Evolutionary conservation across 2,329 filamentous ascomycete genomes (phyloP), one percentile per base, ranked within the genome.

Genomic region (Apiospora marii): DNA sequence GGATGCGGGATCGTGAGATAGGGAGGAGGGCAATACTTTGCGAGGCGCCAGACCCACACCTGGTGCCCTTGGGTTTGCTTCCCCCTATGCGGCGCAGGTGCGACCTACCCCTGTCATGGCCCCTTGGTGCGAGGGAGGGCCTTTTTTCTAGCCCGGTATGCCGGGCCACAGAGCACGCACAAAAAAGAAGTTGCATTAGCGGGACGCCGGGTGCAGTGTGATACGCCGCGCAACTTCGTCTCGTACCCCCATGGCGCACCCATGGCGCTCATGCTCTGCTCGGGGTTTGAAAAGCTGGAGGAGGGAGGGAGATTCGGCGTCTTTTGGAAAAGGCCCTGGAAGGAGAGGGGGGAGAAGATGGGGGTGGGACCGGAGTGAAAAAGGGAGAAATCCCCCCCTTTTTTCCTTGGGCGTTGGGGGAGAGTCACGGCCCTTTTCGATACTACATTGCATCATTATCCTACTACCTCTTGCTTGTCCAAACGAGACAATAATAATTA

Each of bases 31-130:
- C 58, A 64, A 34, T 34, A 64, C 58, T 64, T 64, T 64, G 58
- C 58, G 58, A 64, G 58, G 58, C 16, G 12, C 16, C 34, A 64
- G 58, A 64, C 58, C 58, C 58, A 64, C 58, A 64, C 58, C 58
- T 41, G 19, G 58, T n/a, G n/a, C 37, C 8, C 37, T 41, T 6
- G 5, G 34, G 58, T 41, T 64, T 64, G 58, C 58, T 64, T 22
- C 22, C 58, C 58, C 19, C 34, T 64, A 64, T n/a, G 58, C 58
- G 34, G 58, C 58, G 58, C 34, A 64, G 30, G 58, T n/a, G 34
- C 34, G 24, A 64, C 30, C 58, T n/a, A n/a, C n/a, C 58, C 58
- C 58, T 64, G 58, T 41, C 34, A 41, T 64, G 34, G 58, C 19
- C 34, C 22, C 19, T 41, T 41, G 58, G 58, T 64, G n/a, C 58